Conservation (phyloP, 768 basidiomycete species). For the Boletus sensibilis region DNA sequence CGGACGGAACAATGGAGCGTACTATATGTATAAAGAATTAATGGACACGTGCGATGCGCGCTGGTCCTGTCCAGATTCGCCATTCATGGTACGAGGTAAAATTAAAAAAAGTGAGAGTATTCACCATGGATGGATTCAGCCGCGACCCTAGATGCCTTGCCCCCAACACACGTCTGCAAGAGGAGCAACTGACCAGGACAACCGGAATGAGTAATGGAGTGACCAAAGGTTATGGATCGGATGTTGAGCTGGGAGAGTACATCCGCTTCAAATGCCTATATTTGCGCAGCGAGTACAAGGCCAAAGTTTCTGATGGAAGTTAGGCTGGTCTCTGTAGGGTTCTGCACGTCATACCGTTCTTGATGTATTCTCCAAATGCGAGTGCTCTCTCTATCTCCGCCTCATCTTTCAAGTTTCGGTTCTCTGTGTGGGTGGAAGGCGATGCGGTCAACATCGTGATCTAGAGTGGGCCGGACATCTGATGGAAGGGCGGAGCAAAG, state of each 20-base stretch:
- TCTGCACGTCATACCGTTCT: conserved; percentile 56
- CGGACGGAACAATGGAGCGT: not conserved
- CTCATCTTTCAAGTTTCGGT: conserved; percentile 59
- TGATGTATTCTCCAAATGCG: conserved; percentile 78
- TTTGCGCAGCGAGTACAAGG: conserved; percentile 78
- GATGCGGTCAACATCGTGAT: not conserved
- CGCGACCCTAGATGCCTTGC: not conserved
- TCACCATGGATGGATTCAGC: not conserved
- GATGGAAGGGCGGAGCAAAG: not conserved
- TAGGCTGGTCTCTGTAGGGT: not conserved
- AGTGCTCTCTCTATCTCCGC: conserved; percentile 77
- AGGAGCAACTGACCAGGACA: not conserved
- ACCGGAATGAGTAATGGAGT: not conserved
- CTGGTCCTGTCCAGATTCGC: not conserved
- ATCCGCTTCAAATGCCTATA: conserved; percentile 77
- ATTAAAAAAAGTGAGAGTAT: not conserved
- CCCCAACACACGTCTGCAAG: not conserved
- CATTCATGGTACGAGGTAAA: not conserved
- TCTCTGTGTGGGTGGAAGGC: conserved; percentile 45
- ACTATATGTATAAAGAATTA: not conserved
- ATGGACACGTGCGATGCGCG: not conserved
- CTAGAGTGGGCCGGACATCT: not conserved
- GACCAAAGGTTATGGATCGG: conserved; percentile 6
- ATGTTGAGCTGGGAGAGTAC: conserved; percentile 45
- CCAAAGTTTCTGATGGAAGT: conserved; percentile 64